A percentile compares a stretch with the other conserved stretches of the same genome.
Conservation (phyloP, 768 basidiomycete species). For the Rhizopogon roseolus region DNA sequence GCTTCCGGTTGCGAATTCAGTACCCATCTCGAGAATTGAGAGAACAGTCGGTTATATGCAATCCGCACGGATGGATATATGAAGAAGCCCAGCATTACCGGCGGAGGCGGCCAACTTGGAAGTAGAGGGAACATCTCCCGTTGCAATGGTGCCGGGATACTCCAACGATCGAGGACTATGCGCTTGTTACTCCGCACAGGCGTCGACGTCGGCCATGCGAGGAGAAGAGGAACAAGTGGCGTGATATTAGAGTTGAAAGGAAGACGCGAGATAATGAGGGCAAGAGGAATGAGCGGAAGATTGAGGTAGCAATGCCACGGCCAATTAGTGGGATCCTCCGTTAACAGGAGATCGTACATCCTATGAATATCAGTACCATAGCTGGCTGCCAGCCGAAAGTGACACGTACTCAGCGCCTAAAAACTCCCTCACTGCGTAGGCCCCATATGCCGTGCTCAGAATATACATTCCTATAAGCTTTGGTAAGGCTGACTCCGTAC, state of each 20-base stretch:
- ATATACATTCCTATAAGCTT: constrained; percentile 35
- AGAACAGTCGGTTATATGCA: constrained; percentile 39
- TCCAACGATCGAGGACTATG: constrained; percentile 8
- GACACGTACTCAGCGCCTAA: constrained; percentile 58
- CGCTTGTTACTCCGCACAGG: constrained; percentile 13
- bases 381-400: neutral
- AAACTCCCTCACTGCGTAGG: constrained; percentile 64
- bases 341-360: constrained; percentile 61
- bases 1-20: constrained; percentile 31
- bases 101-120: constrained; percentile 55
- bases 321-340: constrained; percentile 70
- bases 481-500: constrained; percentile 26
- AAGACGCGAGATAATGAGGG: constrained; percentile 60
- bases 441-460: constrained; percentile 63
- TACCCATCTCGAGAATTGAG: constrained; percentile 36
- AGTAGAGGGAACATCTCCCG: constrained; percentile 24
- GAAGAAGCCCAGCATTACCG: constrained; percentile 49
- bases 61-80: constrained; percentile 43
- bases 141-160: neutral
- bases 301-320: constrained; percentile 73
- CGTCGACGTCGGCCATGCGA: constrained; percentile 25
- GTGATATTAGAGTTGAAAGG: constrained; percentile 27
- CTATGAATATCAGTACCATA: constrained; percentile 20
- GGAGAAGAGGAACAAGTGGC: constrained; percentile 17
- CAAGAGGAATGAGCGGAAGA: constrained; percentile 66